Conservation (phyloP, 169 alveolate genomes). For the Plasmodium blacklocki region DNA sequence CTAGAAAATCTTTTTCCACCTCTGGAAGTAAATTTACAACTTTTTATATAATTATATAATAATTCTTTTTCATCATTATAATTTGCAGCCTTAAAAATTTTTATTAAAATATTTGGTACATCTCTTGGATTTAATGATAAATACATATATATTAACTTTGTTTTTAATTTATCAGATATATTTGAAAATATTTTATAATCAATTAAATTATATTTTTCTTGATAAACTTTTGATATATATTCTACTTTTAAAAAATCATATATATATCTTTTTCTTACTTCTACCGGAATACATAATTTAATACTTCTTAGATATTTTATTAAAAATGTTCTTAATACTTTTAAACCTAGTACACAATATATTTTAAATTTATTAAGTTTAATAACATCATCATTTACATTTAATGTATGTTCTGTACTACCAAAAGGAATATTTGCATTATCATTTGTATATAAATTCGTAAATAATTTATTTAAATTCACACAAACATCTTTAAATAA, state of each 20-base stretch:
- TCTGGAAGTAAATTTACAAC: constrained; percentile 79
- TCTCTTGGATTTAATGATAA: constrained; percentile 81
- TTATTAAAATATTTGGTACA: constrained; percentile 80
- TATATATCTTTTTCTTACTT: constrained; percentile 79
- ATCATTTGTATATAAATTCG: constrained; percentile 64
- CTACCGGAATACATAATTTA: constrained; percentile 80
- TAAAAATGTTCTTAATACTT: constrained; percentile 27
- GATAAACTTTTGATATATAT: constrained; percentile 73
- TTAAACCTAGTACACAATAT: constrained; percentile 63
- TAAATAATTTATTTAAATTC: constrained; percentile 45
- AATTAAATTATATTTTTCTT: constrained; percentile 69
- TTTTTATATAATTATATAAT: constrained; percentile 73
- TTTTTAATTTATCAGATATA: constrained; percentile 74
- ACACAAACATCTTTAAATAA: constrained; percentile 69
- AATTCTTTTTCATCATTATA: constrained; percentile 82
- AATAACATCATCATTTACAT: constrained; percentile 36
- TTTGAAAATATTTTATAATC: constrained; percentile 33
- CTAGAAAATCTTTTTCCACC: constrained; percentile 81
- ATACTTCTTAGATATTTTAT: constrained; percentile 67
- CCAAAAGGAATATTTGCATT: constrained; percentile 54
- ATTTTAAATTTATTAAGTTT: constrained; percentile 68
- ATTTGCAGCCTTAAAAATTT: constrained; percentile 80
- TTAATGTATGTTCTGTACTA: constrained; percentile 50
- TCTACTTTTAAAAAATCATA: constrained; percentile 76
- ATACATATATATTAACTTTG: constrained; percentile 79